A percentile compares a stretch with the other conserved stretches of the same genome.
Conservation (phyloP, 2,329 filamentous ascomycete species). For the Pseudogymnoascus pannorum region DNA sequence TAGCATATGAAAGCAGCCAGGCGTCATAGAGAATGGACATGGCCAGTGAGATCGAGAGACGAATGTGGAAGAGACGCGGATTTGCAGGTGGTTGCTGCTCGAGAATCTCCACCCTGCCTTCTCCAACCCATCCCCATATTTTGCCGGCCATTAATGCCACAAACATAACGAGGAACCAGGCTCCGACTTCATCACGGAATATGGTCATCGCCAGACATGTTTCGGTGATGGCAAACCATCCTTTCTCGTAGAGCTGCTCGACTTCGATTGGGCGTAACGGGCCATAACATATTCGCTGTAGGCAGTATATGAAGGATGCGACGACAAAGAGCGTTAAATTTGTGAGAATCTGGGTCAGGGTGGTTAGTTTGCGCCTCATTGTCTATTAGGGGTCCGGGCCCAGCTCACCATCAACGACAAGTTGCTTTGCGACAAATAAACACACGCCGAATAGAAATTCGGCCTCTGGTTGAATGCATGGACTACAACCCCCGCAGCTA, state of each 20-base stretch:
- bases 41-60: slow-evolving; percentile 70
- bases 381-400: neutral
- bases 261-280: slow-evolving; percentile 87
- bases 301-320: slow-evolving; percentile 71
- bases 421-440: slow-evolving; percentile 94
- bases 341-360: slow-evolving; percentile 64
- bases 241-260: slow-evolving; percentile 94
- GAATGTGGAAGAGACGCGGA: slow-evolving; percentile 77
- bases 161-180: slow-evolving; percentile 96
- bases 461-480: slow-evolving; percentile 91
- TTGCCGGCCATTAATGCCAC: slow-evolving; percentile 86
- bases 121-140: slow-evolving; percentile 97
- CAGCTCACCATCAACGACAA: slow-evolving; percentile 76
- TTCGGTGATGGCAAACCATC: slow-evolving; percentile 96
- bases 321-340: slow-evolving; percentile 83
- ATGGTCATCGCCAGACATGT: slow-evolving; percentile 97
- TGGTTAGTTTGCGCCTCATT: slow-evolving; percentile 9
- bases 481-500: slow-evolving; percentile 75
- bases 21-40: slow-evolving; percentile 74
- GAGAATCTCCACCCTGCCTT: slow-evolving; percentile 85
- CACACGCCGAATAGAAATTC: slow-evolving; percentile 97
- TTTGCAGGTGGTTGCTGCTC: slow-evolving; percentile 93
- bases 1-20: slow-evolving; percentile 72
- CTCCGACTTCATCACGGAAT: slow-evolving; percentile 89
- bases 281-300: slow-evolving; percentile 87